Percentiles rank a stretch among this genome's conserved stretches.
These are phyloP conservation scores for Aspergillus hortae DNA, from an alignment of 2,329 filamentous ascomycete genomes.

Conservation along the genomic window DNA sequence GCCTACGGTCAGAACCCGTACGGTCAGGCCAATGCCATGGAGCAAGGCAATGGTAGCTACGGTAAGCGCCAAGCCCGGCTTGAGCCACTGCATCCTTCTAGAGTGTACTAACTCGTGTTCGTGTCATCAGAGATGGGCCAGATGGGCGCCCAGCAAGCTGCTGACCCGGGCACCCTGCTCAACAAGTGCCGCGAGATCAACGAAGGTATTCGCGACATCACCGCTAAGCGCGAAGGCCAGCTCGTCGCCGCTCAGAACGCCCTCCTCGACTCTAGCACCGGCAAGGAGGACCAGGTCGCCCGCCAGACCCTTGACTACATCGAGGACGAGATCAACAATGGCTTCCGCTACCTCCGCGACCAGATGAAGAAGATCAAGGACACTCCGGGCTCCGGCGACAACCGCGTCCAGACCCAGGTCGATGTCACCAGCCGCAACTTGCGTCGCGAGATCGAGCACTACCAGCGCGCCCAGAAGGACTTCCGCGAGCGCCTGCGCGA, in stretches of 20 bases:
- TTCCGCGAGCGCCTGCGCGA: constrained; percentile 78
- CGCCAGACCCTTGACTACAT: constrained; percentile 69
- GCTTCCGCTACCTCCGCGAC: constrained; percentile 74
- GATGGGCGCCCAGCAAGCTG: constrained; percentile 24
- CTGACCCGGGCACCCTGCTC: constrained; percentile 72
- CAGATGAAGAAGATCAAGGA: constrained; percentile 81
- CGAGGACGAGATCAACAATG: constrained; percentile 74
- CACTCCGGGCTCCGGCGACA: constrained; percentile 68
- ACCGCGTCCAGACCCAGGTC: constrained; percentile 75
- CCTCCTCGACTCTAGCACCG: constrained; percentile 71
- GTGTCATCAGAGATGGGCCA: constrained; percentile 41
- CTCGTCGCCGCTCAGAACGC: constrained; percentile 63
- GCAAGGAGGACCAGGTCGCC: constrained; percentile 61
- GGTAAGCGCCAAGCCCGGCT: constrained; percentile 19
- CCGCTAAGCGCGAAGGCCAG: constrained; percentile 51
- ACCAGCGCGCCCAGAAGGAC: constrained; percentile 73
- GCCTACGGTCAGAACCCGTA: constrained; percentile 24
- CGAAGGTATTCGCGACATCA: constrained; percentile 69
- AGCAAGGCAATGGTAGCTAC: constrained; percentile 35
- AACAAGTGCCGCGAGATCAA: constrained; percentile 83
- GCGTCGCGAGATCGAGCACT: constrained; percentile 75
- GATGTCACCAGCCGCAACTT: constrained; percentile 74
- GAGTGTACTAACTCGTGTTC: constrained; percentile 2
- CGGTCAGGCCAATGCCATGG: constrained; percentile 26
- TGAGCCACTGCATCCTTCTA: not conserved